A percentile compares a stretch with the other conserved stretches of the same genome.
phyloP scores from a whole-genome alignment of 2,329 filamentous ascomycete genomes.

The Penicillium sp. region DNA sequence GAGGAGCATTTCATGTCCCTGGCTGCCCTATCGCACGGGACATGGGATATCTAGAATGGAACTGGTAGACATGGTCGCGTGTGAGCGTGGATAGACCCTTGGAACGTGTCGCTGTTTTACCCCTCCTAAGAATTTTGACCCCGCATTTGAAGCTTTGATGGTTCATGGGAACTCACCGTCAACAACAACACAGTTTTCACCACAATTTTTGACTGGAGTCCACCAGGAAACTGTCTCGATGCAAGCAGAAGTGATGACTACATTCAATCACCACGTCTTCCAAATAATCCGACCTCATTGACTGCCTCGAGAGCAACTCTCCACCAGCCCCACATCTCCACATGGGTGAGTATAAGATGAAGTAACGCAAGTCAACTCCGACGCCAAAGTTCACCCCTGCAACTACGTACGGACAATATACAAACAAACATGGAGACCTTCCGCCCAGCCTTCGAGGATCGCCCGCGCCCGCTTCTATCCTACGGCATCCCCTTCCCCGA shows the following conservation, averaged over 20 bases:
- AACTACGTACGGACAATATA: background rate
- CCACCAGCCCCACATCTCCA: constrained; percentile 20
- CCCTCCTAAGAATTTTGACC: background rate
- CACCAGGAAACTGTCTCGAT: background rate
- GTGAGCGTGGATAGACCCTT: background rate
- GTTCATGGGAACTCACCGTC: too few relatives aligned
- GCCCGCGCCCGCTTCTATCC: constrained; percentile 49
- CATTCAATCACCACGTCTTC: background rate
- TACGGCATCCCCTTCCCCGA: constrained; percentile 54
- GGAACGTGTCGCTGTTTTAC: background rate
- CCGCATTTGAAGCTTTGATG: background rate
- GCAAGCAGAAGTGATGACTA: background rate
- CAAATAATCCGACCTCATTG: background rate
- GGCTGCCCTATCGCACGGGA: background rate
- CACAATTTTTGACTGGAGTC: background rate
- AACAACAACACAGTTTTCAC: background rate
- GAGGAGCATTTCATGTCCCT: background rate
- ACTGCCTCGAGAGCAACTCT: background rate
- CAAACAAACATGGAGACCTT: constrained; percentile 37
- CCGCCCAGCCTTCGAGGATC: constrained; percentile 43
- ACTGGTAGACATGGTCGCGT: background rate
- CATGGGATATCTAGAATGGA: background rate
- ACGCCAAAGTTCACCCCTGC: background rate
- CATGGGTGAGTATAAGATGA: constrained; percentile 3
- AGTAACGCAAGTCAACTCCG: background rate